Base-by-base conservation (phyloP, 2,329 filamentous ascomycete species). In the Byssochlamys sp. region DNA sequence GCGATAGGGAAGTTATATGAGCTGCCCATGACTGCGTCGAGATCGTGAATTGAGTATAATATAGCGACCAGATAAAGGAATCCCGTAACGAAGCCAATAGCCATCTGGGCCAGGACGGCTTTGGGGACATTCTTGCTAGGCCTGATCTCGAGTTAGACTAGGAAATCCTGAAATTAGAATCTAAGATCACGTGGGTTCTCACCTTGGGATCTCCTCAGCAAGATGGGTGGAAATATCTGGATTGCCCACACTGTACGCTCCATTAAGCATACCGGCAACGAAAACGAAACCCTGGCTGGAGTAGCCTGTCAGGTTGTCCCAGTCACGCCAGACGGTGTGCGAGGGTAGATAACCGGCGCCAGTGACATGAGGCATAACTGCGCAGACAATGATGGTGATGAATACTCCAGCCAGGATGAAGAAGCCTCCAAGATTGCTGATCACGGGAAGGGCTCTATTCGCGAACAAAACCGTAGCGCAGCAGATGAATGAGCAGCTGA, bases 171-270 rank as follows among this genome's bases (percentile, higher is more conserved):
- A 26, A 53, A 12, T 10, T 3, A 26, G 5, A 28, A 52, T 10
- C 14, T 26, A 29, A 28, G 54, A 29, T 28, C 25, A 9, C n/a
- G 4, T n/a, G 51, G 29, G 33, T 5, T 12, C 63, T 59, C 61
- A 72, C 69, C 68, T 66, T 10, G 74, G 83, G 48, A 87, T 85
- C 67, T 88, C 85, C 67, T 88, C 85, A 0, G 83, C 81, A 48
- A 87, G 68, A 66, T 88, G 86, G 1, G 81, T 82, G 1, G 84
- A 81, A 53, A 83, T 82, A 65, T 89, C 86, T 0, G 84, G 82
- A 1, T 83, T 82, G 5, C 85, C 87, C 10, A 89, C 81, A 51
- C 82, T 81, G 66, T 83, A 89, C 2, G 86, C 86, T 10, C 85
- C 86, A 63, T 89, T 89, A 26, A 88, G 75, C 68, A 87, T 85